A percentile compares a stretch with the other conserved stretches of the same genome.
Conservation (phyloP, 2,329 filamentous ascomycete genomes). For the Cercospora canescens region DNA sequence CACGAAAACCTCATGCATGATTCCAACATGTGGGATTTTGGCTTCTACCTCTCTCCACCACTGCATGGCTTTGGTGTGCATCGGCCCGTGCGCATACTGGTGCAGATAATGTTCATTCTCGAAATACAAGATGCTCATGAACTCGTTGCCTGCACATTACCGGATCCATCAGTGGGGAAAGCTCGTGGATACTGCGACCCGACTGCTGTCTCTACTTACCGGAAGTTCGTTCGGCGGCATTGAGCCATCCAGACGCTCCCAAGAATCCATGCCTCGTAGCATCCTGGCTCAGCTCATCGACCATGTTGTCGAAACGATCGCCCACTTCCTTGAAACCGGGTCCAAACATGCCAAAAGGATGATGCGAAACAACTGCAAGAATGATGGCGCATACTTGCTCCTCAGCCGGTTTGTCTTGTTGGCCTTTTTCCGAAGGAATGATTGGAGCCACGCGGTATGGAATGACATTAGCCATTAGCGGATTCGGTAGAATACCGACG, state of each 20-base stretch:
- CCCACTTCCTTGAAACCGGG: conserved; percentile 19
- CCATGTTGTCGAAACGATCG: conserved; percentile 16
- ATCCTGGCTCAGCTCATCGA: conserved; percentile 10
- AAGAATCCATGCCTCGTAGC: conserved; percentile 16
- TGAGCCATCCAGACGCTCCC: background rate
- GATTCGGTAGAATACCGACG: conserved; percentile 33
- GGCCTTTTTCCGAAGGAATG: conserved; percentile 16
- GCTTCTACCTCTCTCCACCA: conserved; percentile 10
- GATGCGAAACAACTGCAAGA: conserved; percentile 17
- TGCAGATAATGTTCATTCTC: conserved; percentile 17
- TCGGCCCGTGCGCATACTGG: conserved; percentile 17
- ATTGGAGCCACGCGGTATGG: conserved; percentile 16
- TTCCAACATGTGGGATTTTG: conserved; percentile 11
- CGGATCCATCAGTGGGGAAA: conserved; percentile 3
- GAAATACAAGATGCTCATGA: conserved; percentile 22
- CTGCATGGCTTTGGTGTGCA: conserved; percentile 20
- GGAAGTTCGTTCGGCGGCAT: background rate
- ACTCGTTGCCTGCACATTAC: conserved; percentile 4
- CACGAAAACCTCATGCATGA: conserved; percentile 20
- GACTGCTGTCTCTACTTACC: background rate
- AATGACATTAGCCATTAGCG: conserved; percentile 35
- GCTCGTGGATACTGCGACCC: background rate
- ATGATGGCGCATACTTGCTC: conserved; percentile 16
- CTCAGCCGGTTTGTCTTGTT: conserved; percentile 11
- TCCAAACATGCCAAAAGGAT: conserved; percentile 23